These are phyloP conservation scores for Xylaria venustula DNA, from an alignment of 495 filamentous ascomycete species.

Conservation along the genomic window DNA sequence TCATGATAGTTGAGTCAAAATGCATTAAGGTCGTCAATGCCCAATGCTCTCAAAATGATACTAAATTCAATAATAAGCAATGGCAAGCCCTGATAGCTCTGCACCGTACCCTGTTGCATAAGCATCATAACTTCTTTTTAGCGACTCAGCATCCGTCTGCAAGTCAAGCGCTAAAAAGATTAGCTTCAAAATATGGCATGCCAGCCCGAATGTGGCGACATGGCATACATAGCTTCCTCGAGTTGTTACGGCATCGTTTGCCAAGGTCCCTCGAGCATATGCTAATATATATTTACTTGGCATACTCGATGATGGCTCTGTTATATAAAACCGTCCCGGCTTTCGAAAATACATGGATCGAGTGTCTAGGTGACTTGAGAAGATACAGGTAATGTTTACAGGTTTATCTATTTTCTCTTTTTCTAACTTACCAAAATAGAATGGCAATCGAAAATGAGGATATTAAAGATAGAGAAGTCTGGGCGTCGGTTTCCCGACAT, in stretches of 20 bases:
- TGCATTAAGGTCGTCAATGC: conserved; percentile 65
- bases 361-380: conserved; percentile 73
- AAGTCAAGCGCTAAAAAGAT: conserved; percentile 50
- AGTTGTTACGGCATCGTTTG: conserved; percentile 66
- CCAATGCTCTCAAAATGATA: too few species aligned
- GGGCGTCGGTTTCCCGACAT: conserved; percentile 65
- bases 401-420: background rate
- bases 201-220: conserved; percentile 85
- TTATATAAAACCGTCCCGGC: conserved; percentile 65
- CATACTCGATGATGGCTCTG: conserved; percentile 73
- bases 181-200: conserved; percentile 76
- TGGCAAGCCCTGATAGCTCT: too few species aligned
- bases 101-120: too few species aligned
- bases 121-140: too few species aligned
- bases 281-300: conserved; percentile 72
- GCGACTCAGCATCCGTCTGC: conserved; percentile 75
- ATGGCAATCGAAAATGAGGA: conserved; percentile 74
- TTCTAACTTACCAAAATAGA: too few species aligned
- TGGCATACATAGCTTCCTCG: conserved; percentile 76
- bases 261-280: too few species aligned
- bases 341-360: conserved; percentile 79
- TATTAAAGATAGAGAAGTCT: conserved; percentile 62
- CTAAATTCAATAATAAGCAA: too few species aligned
- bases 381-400: conserved; percentile 29
- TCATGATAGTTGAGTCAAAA: too few species aligned